Conservation (phyloP, 805 yeast genomes). For the Zygotorulaspora sp. region DNA sequence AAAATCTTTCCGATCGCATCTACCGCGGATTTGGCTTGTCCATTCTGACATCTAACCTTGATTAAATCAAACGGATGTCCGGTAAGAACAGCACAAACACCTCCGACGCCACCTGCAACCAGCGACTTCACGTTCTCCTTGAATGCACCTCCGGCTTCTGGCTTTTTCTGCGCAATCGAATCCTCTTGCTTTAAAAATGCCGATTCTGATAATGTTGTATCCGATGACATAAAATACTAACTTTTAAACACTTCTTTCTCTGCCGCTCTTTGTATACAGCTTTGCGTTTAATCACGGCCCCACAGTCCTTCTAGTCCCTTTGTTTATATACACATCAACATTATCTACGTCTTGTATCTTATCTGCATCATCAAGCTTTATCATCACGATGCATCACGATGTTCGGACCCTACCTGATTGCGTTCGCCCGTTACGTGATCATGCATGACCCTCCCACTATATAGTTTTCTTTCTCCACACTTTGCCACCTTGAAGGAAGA, state of each 20-base stretch:
- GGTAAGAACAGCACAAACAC: constrained; percentile 88
- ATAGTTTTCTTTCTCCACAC: no score
- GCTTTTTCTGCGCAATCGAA: constrained; percentile 1
- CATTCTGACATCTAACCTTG: constrained; percentile 86
- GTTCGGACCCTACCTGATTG: background rate
- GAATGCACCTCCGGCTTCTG: constrained; percentile 1
- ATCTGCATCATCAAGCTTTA: no score
- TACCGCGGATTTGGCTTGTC: constrained; percentile 52
- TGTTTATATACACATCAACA: no score
- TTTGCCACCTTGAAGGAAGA: no score
- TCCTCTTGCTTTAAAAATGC: constrained; percentile 8
- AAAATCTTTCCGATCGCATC: constrained; percentile 69
- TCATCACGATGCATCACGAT: constrained; percentile 1
- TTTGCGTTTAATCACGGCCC: no score
- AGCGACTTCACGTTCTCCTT: constrained; percentile 78
- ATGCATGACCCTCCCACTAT: no score
- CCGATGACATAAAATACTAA: constrained; percentile 11
- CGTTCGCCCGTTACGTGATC: no score
- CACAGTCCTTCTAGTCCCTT: no score
- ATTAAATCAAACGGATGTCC: constrained; percentile 96
- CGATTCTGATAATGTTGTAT: constrained; percentile 7
- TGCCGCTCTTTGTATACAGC: no score
- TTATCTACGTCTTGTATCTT: no score
- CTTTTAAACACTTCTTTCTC: no score
- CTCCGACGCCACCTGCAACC: constrained; percentile 94